Conservation (phyloP, 345 rosid species). For the Aquilaria sinensis region DNA sequence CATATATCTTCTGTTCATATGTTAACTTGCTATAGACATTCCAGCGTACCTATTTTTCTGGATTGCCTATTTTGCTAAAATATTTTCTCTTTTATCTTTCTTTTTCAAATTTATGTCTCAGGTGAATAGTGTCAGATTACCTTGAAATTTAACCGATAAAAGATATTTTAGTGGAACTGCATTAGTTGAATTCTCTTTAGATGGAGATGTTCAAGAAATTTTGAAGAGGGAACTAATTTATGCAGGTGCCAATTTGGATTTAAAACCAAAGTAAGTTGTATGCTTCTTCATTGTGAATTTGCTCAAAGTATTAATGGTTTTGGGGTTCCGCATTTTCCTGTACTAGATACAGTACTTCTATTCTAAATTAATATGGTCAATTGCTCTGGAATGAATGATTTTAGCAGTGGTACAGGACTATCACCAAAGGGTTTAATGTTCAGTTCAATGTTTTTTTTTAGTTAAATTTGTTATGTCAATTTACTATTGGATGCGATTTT, state of each 20-base stretch:
- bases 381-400: neutral
- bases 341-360: neutral
- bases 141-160: conserved; percentile 43
- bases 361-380: neutral
- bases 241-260: conserved; percentile 36
- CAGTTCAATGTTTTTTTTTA: too few relatives aligned
- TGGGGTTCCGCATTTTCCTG: neutral
- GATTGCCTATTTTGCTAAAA: neutral
- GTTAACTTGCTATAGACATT: too few relatives aligned
- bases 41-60: neutral
- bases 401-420: too few relatives aligned
- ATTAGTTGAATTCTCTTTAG: conserved; percentile 49
- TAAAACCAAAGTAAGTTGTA: conserved; percentile 38
- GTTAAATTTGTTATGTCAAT: too few relatives aligned
- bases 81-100: neutral
- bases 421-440: too few relatives aligned
- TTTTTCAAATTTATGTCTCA: conserved; percentile 10
- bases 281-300: neutral
- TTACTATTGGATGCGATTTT: too few relatives aligned
- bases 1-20: too few relatives aligned
- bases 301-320: neutral
- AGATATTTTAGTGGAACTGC: conserved; percentile 45
- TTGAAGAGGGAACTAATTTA: conserved; percentile 33
- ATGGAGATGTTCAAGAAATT: conserved; percentile 30
- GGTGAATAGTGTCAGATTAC: conserved; percentile 52